Evolutionary conservation across 345 rosid species (phyloP).

Genomic region (Pugionium dolabratum): DNA sequence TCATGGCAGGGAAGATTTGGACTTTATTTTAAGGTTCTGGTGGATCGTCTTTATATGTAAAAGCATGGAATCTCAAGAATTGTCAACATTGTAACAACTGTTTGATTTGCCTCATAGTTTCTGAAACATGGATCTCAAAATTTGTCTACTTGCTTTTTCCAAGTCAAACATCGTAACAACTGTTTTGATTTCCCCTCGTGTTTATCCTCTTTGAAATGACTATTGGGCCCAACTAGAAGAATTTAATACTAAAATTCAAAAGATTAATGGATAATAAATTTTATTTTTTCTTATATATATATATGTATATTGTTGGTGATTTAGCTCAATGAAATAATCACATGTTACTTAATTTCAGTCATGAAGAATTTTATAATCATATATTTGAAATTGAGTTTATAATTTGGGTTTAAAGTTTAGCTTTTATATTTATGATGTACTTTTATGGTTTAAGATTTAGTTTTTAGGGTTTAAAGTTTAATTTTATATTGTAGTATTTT

Average conservation of each 20-base stretch:
- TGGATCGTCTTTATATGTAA: slow-evolving; percentile 28
- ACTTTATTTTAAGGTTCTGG: slow-evolving; percentile 28
- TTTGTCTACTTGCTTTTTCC: slow-evolving; percentile 25
- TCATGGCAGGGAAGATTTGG: slow-evolving; percentile 20
- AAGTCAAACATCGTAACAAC: slow-evolving; percentile 34
- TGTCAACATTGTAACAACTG: slow-evolving; percentile 37
- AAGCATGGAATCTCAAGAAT: slow-evolving; percentile 27
- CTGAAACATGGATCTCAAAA: slow-evolving; percentile 7
- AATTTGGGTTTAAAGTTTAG: too few species aligned
- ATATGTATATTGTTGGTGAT: not conserved
- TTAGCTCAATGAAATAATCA: slow-evolving; percentile 10
- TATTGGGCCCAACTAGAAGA: slow-evolving; percentile 10
- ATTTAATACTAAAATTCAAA: not conserved
- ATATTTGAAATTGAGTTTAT: too few species aligned
- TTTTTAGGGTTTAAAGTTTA: too few species aligned
- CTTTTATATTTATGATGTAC: too few species aligned
- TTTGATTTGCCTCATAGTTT: slow-evolving; percentile 8
- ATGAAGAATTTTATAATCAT: too few species aligned
- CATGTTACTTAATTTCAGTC: not conserved
- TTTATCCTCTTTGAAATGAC: not conserved
- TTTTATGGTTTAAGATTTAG: too few species aligned
- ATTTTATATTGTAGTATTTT: too few species aligned
- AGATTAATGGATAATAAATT: not conserved
- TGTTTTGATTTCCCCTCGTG: slow-evolving; percentile 22
- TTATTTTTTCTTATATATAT: not conserved